Conservation (phyloP, 225 moss, liverwort and hornwort species). For the Bryoerythrophyllum caledonicum region DNA sequence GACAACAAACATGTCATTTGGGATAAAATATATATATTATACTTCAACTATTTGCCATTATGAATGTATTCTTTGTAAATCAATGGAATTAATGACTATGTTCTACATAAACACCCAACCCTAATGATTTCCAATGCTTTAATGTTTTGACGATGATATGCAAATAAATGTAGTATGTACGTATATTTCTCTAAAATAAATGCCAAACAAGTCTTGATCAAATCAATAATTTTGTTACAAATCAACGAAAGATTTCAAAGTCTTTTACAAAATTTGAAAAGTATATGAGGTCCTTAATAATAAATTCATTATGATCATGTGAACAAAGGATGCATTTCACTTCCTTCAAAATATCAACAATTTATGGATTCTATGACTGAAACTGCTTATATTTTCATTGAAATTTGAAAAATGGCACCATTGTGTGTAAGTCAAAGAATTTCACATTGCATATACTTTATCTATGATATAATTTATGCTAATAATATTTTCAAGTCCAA, state of each 20-base stretch:
- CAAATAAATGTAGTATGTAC: background rate
- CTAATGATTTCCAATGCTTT: background rate
- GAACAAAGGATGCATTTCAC: background rate
- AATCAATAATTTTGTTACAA: background rate
- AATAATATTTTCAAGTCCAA: background rate
- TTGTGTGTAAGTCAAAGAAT: background rate
- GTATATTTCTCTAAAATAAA: background rate
- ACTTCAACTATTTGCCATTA: background rate
- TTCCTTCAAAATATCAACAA: background rate
- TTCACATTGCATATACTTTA: background rate
- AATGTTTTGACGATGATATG: background rate
- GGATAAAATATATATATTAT: background rate
- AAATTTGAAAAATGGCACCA: background rate
- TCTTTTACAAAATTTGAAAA: too few relatives aligned
- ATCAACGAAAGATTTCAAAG: background rate
- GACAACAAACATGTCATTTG: background rate
- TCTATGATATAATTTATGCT: rapidly evolving
- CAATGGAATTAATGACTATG: rapidly evolving
- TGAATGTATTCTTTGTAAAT: background rate
- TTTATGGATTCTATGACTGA: background rate
- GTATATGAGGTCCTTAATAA: background rate
- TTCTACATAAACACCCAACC: background rate
- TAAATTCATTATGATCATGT: background rate
- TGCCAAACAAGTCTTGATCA: rapidly evolving
- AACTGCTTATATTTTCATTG: background rate